A percentile compares a stretch with the other conserved stretches of the same genome.
Evolutionary conservation across 2,329 filamentous ascomycete genomes (phyloP).

Genomic region (Incumbomyces lentus): DNA sequence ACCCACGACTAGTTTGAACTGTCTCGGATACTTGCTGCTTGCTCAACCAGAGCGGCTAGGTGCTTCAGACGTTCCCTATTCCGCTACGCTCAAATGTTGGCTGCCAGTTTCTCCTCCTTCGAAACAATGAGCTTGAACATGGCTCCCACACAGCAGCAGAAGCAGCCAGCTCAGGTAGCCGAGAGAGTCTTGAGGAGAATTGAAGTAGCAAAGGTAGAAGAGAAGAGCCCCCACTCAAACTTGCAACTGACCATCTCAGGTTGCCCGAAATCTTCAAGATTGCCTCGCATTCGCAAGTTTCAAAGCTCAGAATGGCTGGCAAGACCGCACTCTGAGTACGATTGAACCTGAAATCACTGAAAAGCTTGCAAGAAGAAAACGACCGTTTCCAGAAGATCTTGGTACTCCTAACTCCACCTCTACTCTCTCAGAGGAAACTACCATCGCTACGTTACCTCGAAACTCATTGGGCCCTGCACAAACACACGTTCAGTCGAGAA

Average conservation of each 20-base stretch:
- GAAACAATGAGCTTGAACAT: constrained; percentile 25
- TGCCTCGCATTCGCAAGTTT: constrained; percentile 91
- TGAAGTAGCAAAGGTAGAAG: constrained; percentile 62
- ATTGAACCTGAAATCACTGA: constrained; percentile 79
- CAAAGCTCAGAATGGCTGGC: constrained; percentile 93
- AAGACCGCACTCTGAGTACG: constrained; percentile 74
- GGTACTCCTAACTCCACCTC: constrained; percentile 77
- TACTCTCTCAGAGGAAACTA: constrained; percentile 60
- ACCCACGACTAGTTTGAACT: constrained; percentile 1
- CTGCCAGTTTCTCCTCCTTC: constrained; percentile 22
- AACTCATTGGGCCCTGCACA: constrained; percentile 34
- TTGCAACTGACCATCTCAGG: constrained; percentile 45
- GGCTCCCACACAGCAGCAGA: constrained; percentile 23
- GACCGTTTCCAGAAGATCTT: constrained; percentile 56
- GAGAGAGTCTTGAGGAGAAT: constrained; percentile 62
- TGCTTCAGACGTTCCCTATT: background rate
- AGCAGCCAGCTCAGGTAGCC: constrained; percentile 27
- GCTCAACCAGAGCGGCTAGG: constrained; percentile 5
- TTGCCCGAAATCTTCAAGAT: constrained; percentile 85
- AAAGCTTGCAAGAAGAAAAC: constrained; percentile 63
- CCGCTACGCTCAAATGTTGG: constrained; percentile 17
- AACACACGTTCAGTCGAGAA: constrained; percentile 42
- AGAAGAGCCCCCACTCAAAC: background rate
- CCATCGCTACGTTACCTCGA: constrained; percentile 58
- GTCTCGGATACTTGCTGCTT: constrained; percentile 7